Conservation (phyloP, 2,329 filamentous ascomycete genomes). For the Pochonia chlamydosporia region DNA sequence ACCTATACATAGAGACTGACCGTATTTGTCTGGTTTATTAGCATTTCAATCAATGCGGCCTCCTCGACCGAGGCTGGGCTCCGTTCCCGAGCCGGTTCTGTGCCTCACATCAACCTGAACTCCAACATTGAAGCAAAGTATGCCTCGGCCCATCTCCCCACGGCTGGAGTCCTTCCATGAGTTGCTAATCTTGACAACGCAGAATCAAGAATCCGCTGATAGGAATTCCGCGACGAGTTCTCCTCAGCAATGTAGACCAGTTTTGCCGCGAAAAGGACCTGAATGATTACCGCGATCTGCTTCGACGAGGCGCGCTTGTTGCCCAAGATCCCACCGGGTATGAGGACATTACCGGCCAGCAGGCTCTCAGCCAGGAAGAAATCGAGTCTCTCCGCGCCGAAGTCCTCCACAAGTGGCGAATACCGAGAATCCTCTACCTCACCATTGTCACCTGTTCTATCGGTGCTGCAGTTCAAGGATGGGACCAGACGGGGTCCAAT, state of each 20-base stretch:
- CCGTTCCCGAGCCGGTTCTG: slow-evolving; percentile 20
- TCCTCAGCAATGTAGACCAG: slow-evolving; percentile 50
- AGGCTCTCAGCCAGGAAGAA: slow-evolving; percentile 54
- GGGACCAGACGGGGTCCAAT: slow-evolving; percentile 61
- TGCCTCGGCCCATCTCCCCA: slow-evolving; percentile 9
- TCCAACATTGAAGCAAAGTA: slow-evolving; percentile 41
- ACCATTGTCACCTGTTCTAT: slow-evolving; percentile 65
- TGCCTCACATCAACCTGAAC: slow-evolving; percentile 36
- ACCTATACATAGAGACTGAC: no score
- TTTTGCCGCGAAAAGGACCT: slow-evolving; percentile 58
- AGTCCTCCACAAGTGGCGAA: slow-evolving; percentile 61
- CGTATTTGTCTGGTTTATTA: no score
- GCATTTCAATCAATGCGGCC: slow-evolving; percentile 20
- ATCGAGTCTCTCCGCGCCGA: slow-evolving; percentile 56
- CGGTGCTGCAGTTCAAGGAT: slow-evolving; percentile 64
- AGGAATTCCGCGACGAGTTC: slow-evolving; percentile 44
- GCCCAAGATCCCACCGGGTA: slow-evolving; percentile 62
- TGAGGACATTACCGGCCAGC: slow-evolving; percentile 51
- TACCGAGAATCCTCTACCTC: slow-evolving; percentile 56
- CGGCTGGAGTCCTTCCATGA: not conserved
- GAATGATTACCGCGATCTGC: slow-evolving; percentile 48
- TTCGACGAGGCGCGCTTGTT: slow-evolving; percentile 66
- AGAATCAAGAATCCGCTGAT: slow-evolving; percentile 44
- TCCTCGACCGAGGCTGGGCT: slow-evolving; percentile 31
- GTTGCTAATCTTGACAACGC: slow-evolving; percentile 11